Evolutionary conservation across 2,329 filamentous ascomycete genomes (phyloP), one percentile per base, ranked within the genome.

Genomic region (Leptodontidium sp.): DNA sequence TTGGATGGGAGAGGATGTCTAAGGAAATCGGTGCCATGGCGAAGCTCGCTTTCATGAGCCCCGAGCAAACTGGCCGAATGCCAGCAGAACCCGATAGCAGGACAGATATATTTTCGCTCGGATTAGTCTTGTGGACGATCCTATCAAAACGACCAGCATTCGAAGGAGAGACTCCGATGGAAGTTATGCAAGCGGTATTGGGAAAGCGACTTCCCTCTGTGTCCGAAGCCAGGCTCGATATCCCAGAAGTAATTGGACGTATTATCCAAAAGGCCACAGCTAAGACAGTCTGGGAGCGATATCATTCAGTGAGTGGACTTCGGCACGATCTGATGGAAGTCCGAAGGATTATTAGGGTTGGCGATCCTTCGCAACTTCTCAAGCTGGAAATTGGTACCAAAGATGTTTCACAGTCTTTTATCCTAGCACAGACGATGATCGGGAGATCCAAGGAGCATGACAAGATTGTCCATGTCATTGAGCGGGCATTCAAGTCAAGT

Each of bases 231-330:
- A 88, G 95, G 62, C 86, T 93, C 69, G 95, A 98, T 76, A 85
- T 97, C 5, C 95, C 95, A 0, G 93, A 97, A 68, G 91, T 91
- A 8, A 83, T 98, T 53, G 92, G 92, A 0, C 87, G 88, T 40
- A 91, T 98, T 55, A 93, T 98, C 50, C 91, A 95, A 77, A 97
- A 94, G 78, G 97, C 97, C 87, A 97, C 94, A 0, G 90, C 93
- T 69, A 97, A 97, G 80, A 92, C 90, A 69, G 92, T 97, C 61
- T 87, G 89, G 67, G 94, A 98, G 68, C 89, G 95, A 15, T 98
- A 98, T 78, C 91, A 97, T 75, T 97, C 93, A 6, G 91, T 92
- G 0, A 94, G 93, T 68, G 94, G 94, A 1, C 85, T 98, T 68
- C 93, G 93, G 72, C 86, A 93, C 76, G 95, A 98, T 78, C 81